phyloP scores from a whole-genome alignment of 495 filamentous ascomycete genomes.

The Talaromyces thailandensis region DNA sequence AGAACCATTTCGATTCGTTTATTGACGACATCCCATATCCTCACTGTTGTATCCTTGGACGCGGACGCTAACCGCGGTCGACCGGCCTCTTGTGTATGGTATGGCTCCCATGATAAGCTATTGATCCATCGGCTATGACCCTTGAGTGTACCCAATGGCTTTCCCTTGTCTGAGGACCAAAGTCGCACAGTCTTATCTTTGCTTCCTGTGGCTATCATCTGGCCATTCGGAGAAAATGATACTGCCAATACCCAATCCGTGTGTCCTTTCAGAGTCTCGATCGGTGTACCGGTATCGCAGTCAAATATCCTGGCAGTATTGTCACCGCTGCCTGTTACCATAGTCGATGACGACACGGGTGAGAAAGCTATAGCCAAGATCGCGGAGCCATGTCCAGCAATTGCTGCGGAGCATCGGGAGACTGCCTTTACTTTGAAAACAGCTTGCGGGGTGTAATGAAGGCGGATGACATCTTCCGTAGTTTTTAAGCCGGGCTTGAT shows the following conservation, averaged over 20 bases:
- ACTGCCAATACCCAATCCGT: constrained; percentile 88
- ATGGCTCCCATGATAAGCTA: constrained; percentile 86
- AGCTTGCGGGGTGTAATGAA: constrained; percentile 83
- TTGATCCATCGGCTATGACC: constrained; percentile 91
- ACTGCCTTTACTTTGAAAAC: constrained; percentile 92
- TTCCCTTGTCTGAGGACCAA: constrained; percentile 82
- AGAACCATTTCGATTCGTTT: constrained; percentile 72
- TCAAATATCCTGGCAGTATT: constrained; percentile 92
- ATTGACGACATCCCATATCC: constrained; percentile 78
- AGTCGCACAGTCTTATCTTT: constrained; percentile 89
- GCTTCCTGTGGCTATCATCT: constrained; percentile 77
- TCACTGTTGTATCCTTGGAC: constrained; percentile 82
- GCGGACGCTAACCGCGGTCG: constrained; percentile 76
- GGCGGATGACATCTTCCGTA: constrained; percentile 65
- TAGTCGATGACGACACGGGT: constrained; percentile 64
- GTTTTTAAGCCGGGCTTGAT: constrained; percentile 54
- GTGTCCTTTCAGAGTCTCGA: constrained; percentile 86
- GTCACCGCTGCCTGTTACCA: constrained; percentile 89
- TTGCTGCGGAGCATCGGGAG: constrained; percentile 77
- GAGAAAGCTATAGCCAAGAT: constrained; percentile 89
- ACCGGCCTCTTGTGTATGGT: constrained; percentile 68
- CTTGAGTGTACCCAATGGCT: constrained; percentile 69
- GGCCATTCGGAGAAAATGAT: constrained; percentile 75
- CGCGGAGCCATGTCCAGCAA: constrained; percentile 84
- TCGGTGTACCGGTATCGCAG: constrained; percentile 85